phyloP scores from a whole-genome alignment of 768 basidiomycete species.

The Suillus bovinus region DNA sequence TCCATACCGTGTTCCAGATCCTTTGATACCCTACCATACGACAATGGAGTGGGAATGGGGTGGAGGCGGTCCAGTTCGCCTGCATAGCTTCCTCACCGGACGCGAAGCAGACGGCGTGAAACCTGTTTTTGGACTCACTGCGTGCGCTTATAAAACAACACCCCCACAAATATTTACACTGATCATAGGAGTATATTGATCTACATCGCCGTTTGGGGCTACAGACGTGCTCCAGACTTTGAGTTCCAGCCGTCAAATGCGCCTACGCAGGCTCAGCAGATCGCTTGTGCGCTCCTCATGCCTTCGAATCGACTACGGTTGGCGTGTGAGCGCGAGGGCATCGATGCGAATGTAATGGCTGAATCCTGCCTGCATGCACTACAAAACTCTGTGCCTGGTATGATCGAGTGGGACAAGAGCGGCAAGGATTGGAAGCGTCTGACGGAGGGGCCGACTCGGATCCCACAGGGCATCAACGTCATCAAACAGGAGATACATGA shows the following conservation, averaged over 20 bases:
- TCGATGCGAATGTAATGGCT: constrained; percentile 22
- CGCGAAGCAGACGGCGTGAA: constrained; percentile 83
- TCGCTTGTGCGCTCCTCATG: constrained; percentile 42
- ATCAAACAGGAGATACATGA: constrained; percentile 7
- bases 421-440: constrained; percentile 23
- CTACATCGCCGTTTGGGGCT: constrained; percentile 49
- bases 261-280: constrained; percentile 40
- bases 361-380: constrained; percentile 18
- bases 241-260: constrained; percentile 45
- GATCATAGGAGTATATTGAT: constrained; percentile 50
- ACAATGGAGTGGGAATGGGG: constrained; percentile 53
- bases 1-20: constrained; percentile 53
- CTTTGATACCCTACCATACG: constrained; percentile 57
- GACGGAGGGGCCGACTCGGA: neutral
- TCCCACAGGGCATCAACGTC: constrained; percentile 12
- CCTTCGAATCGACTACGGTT: constrained; percentile 23
- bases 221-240: constrained; percentile 46
- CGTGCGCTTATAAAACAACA: constrained; percentile 42
- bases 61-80: constrained; percentile 43
- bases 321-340: constrained; percentile 28
- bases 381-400: constrained; percentile 11
- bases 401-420: constrained; percentile 21
- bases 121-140: constrained; percentile 86
- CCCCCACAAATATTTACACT: neutral
- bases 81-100: constrained; percentile 84